phyloP scores from a whole-genome alignment of 768 basidiomycete species.

The Cystofilobasidium capitatum region DNA sequence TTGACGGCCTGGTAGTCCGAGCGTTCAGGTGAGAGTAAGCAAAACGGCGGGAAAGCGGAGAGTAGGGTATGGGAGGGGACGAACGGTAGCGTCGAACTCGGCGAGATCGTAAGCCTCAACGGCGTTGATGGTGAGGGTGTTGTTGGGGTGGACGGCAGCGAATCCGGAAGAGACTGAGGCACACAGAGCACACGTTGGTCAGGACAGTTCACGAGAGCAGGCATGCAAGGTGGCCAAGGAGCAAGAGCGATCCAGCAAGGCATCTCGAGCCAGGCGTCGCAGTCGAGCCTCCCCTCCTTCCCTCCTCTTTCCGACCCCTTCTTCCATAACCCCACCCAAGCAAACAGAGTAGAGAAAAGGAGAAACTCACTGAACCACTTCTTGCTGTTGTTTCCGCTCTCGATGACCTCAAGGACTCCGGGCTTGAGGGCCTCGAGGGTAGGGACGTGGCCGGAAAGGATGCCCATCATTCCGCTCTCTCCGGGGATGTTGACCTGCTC shows the following conservation, averaged over 20 bases:
- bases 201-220: neutral
- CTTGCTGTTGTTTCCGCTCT: conserved; percentile 59
- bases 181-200: neutral
- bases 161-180: conserved; percentile 82
- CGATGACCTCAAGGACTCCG: conserved; percentile 89
- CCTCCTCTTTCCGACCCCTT: neutral
- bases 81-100: conserved; percentile 25
- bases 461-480: conserved; percentile 95
- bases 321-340: neutral
- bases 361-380: conserved; percentile 85
- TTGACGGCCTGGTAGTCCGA: conserved; percentile 63
- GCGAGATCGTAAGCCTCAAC: conserved; percentile 66
- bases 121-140: conserved; percentile 90
- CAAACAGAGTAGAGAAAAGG: neutral
- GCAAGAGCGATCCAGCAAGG: neutral
- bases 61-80: conserved; percentile 45
- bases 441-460: conserved; percentile 95
- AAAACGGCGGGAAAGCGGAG: conserved; percentile 74
- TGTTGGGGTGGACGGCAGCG: conserved; percentile 95
- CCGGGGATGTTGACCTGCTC: conserved; percentile 92
- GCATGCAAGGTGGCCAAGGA: neutral
- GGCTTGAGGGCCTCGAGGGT: conserved; percentile 92
- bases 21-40: neutral
- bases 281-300: neutral
- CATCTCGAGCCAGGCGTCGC: neutral